A percentile compares a stretch with the other conserved stretches of the same genome.
phyloP scores from a whole-genome alignment of 768 basidiomycete genomes.

The Pleurotus tuber-regium region DNA sequence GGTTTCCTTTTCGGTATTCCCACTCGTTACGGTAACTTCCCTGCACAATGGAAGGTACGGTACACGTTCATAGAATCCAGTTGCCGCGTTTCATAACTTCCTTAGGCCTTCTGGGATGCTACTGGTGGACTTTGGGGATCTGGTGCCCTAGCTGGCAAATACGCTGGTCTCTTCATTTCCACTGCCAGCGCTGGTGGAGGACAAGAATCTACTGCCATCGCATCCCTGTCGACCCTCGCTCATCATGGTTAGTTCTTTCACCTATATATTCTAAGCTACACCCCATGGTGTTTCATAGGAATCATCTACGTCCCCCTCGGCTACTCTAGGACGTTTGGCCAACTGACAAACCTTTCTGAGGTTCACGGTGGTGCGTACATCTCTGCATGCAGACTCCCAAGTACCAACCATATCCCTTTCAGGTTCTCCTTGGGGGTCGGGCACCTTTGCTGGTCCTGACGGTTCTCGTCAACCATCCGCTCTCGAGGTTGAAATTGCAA shows the following conservation, averaged over 20 bases:
- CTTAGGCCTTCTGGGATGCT: slow-evolving; percentile 73
- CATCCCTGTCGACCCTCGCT: slow-evolving; percentile 46
- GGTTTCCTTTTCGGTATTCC: slow-evolving; percentile 70
- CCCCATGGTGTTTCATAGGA: slow-evolving; percentile 53
- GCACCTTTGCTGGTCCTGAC: slow-evolving; percentile 54
- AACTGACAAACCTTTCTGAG: slow-evolving; percentile 42
- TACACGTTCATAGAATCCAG: not conserved
- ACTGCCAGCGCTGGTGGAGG: slow-evolving; percentile 69
- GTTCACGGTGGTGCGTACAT: slow-evolving; percentile 61
- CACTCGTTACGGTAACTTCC: slow-evolving; percentile 74
- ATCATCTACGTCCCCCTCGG: slow-evolving; percentile 38
- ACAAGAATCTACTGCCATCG: slow-evolving; percentile 55
- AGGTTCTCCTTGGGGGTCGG: slow-evolving; percentile 85
- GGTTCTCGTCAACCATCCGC: slow-evolving; percentile 59
- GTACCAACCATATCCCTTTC: too few relatives aligned
- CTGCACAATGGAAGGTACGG: slow-evolving; percentile 63
- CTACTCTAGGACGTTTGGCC: slow-evolving; percentile 24
- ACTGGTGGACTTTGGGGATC: slow-evolving; percentile 63
- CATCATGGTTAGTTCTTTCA: slow-evolving; percentile 50
- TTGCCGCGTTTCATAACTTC: not conserved
- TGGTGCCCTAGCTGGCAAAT: slow-evolving; percentile 65
- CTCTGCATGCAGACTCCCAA: too few relatives aligned
- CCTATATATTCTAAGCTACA: slow-evolving; percentile 2
- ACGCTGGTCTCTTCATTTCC: slow-evolving; percentile 66
- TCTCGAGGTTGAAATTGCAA: slow-evolving; percentile 57